Evolutionary conservation across 305 asterid genomes (phyloP).

Genomic region (Fraxinus dipetala): DNA sequence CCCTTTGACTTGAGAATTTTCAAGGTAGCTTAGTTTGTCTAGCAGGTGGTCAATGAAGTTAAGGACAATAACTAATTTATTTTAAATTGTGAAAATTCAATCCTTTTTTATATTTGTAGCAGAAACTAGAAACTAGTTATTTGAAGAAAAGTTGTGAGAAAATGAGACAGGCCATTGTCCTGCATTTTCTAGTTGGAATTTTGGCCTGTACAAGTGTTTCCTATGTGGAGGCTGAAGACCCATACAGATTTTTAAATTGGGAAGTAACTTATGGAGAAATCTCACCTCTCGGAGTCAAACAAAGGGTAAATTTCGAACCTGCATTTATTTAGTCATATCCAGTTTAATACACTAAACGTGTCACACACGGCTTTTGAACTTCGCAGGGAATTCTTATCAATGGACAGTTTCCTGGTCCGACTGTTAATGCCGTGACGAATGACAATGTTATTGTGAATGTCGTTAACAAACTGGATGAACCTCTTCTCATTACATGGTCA

Average conservation of each 20-base stretch:
- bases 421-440: slow-evolving; percentile 53
- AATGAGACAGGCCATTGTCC: slow-evolving; percentile 41
- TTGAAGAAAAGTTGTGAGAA: neutral
- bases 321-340: neutral
- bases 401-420: slow-evolving; percentile 81
- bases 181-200: slow-evolving; percentile 33
- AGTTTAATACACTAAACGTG: neutral
- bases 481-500: slow-evolving; percentile 75
- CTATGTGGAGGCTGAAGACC: slow-evolving; percentile 53
- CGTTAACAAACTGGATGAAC: slow-evolving; percentile 60
- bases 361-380: neutral
- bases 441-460: slow-evolving; percentile 59
- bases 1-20: neutral
- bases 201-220: slow-evolving; percentile 37
- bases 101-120: neutral
- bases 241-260: slow-evolving; percentile 52
- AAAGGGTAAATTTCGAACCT: slow-evolving; percentile 42
- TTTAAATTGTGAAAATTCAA: neutral
- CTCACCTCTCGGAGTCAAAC: slow-evolving; percentile 65
- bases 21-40: neutral
- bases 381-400: slow-evolving; percentile 75
- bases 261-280: slow-evolving; percentile 50
- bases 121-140: neutral
- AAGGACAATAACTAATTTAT: neutral
- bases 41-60: neutral